phyloP scores from a whole-genome alignment of 1,284 basidiomycete genomes.

The Nidula niveotomentosa region DNA sequence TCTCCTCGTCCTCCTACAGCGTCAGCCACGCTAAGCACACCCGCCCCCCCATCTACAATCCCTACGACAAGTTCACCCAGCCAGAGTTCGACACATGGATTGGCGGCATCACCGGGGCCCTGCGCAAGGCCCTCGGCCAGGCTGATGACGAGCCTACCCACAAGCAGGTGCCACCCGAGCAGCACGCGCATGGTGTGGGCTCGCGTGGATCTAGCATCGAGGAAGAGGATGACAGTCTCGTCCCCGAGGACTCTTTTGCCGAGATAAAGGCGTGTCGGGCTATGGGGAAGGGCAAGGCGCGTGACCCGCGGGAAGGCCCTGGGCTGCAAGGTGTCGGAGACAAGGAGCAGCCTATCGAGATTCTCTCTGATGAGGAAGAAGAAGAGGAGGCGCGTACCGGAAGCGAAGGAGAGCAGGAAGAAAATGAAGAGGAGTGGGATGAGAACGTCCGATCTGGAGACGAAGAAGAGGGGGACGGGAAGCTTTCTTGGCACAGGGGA shows the following conservation, averaged over 20 bases:
- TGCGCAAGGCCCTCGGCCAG: constrained; percentile 53
- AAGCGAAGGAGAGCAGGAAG: too few species aligned
- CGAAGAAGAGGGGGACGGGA: too few species aligned
- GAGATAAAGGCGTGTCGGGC: constrained; percentile 45
- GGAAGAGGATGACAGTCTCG: constrained; percentile 29
- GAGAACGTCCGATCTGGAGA: too few species aligned
- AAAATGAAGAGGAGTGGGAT: too few species aligned
- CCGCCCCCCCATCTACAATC: constrained; percentile 57
- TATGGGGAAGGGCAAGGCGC: constrained; percentile 52
- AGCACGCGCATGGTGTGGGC: too few species aligned
- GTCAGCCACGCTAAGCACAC: constrained; percentile 11
- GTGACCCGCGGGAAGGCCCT: constrained; percentile 58
- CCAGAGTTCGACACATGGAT: constrained; percentile 70
- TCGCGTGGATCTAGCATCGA: constrained; percentile 9
- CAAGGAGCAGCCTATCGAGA: constrained; percentile 45
- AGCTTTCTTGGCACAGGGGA: too few species aligned
- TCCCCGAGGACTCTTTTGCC: constrained; percentile 53
- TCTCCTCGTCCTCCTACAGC: constrained; percentile 10
- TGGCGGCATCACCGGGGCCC: constrained; percentile 53
- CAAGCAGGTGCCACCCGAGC: not conserved
- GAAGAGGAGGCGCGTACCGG: constrained; percentile 14
- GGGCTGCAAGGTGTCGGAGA: constrained; percentile 35
- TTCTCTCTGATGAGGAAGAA: constrained; percentile 27
- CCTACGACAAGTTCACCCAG: constrained; percentile 68
- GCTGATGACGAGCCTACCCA: constrained; percentile 23